Evolutionary conservation across 345 rosid genomes (phyloP), one percentile per base, ranked within the genome.

Genomic region (Eucalyptus cladocalyx): DNA sequence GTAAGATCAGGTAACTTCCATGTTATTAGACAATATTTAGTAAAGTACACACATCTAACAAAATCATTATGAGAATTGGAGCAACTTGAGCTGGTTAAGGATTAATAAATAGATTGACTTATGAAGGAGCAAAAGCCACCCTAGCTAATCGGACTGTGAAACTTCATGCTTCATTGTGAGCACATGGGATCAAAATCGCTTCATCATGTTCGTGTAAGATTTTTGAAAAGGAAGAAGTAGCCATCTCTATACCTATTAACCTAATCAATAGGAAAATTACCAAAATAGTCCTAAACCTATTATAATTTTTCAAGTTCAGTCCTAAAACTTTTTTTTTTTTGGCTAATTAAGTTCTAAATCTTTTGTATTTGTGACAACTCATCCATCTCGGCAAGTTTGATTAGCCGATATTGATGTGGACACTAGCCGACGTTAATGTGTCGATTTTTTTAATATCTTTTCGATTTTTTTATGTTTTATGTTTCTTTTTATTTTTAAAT

Each of bases 371-470:
- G 54, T 50, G 54, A 50, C 21, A 50, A 50, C 54, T 50, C 54
- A 50, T 50, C 54, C 21, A 50, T 3, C 54, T 2, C 2, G 4
- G 2, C 54, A 50, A 50, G 3, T 50, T 0, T 50, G 21, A 50
- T 50, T 0, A 0, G 8, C 8, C 1, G 8, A 17, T 50, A 50
- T 6, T 50, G 21, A 50, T 50, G 54, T 50, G 53, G 8, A 50
- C 53, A 50, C 21, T 17, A 0, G 21, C 3, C 1, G 8, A 50
- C 4, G 4, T 0, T 50, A 17, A 17, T 17, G 54, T 50, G 21
- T 50, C 8, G 0, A 50, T 17, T 50, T 50, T 50, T 50, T 3
- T 6, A 0, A 50, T 50, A 50, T 50, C 4, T 50, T 50, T 50
- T 50, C 2, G 4, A 50, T 50, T 6, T 50, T 50, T 50, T 50